Evolutionary conservation across 1,284 basidiomycete species (phyloP), one percentile per base, ranked within the genome.

Genomic region (Ustilago tritici): DNA sequence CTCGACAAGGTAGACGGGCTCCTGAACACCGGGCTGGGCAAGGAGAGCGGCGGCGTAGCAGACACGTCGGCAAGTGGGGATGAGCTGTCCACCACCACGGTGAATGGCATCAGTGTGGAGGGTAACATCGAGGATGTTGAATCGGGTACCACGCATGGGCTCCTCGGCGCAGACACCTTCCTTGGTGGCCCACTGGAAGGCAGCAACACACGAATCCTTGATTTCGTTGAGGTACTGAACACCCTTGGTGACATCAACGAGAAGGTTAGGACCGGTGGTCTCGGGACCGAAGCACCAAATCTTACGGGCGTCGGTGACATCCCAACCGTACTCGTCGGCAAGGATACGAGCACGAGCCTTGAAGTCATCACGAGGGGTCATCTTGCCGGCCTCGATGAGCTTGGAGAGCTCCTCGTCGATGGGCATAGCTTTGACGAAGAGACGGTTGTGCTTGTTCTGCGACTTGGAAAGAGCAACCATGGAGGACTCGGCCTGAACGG

Each of bases 251-350:
- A 93, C 93, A 89, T 99, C 97, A 84, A 98, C 93, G 87, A 99
- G 89, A 88, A 99, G 88, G 90, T 99, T 99, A 77, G 97, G 92
- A 69, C 97, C 97, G 81, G 93, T 95, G 66, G 94, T 98, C 84
- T 99, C 97, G 80, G 97, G 97, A 85, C 96, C 96, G 90, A 99
- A 99, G 89, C 93, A 95, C 97, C 97, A 99, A 87, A 99, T 98
- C 91, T 98, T 98, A 88, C 97, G 91, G 82, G 97, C 97, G 86
- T 99, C 97, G 76, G 96, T 97, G 83, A 99, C 95, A 88, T 99
- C 97, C 97, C 97, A 99, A 74, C 94, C 95, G 87, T 90, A 93
- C 83, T 98, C 95, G 88, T 99, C 97, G 74, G 97, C 96, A 78
- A 99, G 91, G 86, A 94, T 87, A 90, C 97, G 94, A 62, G 95